These are phyloP conservation scores for Hypholoma sublateritium DNA, from an alignment of 768 basidiomycete genomes.

Conservation along the genomic window DNA sequence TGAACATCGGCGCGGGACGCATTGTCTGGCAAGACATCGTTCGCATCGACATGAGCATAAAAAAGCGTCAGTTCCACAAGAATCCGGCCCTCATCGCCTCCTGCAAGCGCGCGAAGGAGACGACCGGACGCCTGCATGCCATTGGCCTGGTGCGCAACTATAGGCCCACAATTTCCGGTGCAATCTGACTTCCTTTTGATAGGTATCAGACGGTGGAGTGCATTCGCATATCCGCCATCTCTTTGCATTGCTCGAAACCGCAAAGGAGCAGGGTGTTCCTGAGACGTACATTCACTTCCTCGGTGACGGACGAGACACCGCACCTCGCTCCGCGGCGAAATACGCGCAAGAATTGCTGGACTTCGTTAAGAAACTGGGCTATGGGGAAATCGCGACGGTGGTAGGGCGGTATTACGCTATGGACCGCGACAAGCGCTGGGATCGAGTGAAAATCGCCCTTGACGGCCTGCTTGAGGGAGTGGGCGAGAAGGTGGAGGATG, in stretches of 20 bases:
- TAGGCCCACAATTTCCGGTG: neutral
- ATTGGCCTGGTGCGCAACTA: slow-evolving; percentile 68
- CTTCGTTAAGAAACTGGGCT: slow-evolving; percentile 74
- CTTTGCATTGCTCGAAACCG: slow-evolving; percentile 86
- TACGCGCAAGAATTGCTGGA: slow-evolving; percentile 78
- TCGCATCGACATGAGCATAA: slow-evolving; percentile 88
- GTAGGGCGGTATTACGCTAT: slow-evolving; percentile 94
- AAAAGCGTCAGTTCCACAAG: slow-evolving; percentile 85
- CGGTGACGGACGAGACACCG: slow-evolving; percentile 93
- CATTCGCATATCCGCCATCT: slow-evolving; percentile 93
- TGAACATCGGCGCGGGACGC: slow-evolving; percentile 94
- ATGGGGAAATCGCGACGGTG: slow-evolving; percentile 82
- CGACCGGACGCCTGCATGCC: slow-evolving; percentile 84
- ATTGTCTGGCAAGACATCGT: slow-evolving; percentile 99
- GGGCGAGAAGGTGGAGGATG: slow-evolving; percentile 46
- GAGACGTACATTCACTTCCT: slow-evolving; percentile 92
- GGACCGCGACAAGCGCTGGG: slow-evolving; percentile 98
- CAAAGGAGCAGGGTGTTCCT: slow-evolving; percentile 82
- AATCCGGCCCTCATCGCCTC: slow-evolving; percentile 69
- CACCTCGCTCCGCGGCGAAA: slow-evolving; percentile 76
- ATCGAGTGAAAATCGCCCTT: slow-evolving; percentile 85
- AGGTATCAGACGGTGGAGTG: slow-evolving; percentile 96
- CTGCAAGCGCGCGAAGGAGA: slow-evolving; percentile 77
- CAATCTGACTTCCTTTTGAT: slow-evolving; percentile 1
- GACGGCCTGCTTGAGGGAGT: slow-evolving; percentile 82